Conservation (phyloP, 257 asterid genomes). For the Thymus mandschuricus region DNA sequence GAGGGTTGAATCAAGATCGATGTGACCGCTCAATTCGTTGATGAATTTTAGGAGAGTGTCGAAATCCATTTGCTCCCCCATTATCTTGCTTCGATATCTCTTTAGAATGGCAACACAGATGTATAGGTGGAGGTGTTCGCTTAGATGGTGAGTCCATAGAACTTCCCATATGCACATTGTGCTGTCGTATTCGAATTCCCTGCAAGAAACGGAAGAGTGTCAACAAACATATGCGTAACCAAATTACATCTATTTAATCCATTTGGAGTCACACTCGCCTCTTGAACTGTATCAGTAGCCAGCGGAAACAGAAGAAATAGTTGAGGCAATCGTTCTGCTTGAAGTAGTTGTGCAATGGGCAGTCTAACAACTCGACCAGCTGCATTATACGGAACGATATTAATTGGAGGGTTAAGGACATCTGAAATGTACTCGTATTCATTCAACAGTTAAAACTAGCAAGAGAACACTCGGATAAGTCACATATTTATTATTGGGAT, state of each 20-base stretch:
- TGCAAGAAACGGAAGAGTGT: conserved; percentile 37
- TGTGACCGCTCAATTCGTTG: conserved; percentile 86
- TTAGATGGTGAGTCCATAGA: conserved; percentile 83
- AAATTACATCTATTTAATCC: neutral
- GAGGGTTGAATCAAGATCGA: conserved; percentile 77
- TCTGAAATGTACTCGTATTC: conserved; percentile 1
- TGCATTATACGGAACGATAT: conserved; percentile 46
- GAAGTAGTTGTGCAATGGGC: conserved; percentile 87
- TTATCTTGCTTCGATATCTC: conserved; percentile 72
- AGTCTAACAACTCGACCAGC: conserved; percentile 92
- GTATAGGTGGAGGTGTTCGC: conserved; percentile 92
- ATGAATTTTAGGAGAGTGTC: conserved; percentile 94
- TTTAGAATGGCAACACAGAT: conserved; percentile 85
- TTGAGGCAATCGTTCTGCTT: conserved; percentile 88
- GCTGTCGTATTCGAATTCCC: conserved; percentile 89
- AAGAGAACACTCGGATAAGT: neutral
- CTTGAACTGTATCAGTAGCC: conserved; percentile 97
- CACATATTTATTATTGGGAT: neutral
- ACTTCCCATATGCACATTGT: conserved; percentile 94
- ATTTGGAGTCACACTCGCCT: conserved; percentile 53
- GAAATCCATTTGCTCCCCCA: conserved; percentile 91
- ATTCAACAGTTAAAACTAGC: neutral
- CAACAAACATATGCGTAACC: neutral
- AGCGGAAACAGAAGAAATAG: conserved; percentile 97
- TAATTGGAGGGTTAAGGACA: conserved; percentile 22